phyloP scores from a whole-genome alignment of 805 yeast genomes.

The Schwanniomyces sp. region DNA sequence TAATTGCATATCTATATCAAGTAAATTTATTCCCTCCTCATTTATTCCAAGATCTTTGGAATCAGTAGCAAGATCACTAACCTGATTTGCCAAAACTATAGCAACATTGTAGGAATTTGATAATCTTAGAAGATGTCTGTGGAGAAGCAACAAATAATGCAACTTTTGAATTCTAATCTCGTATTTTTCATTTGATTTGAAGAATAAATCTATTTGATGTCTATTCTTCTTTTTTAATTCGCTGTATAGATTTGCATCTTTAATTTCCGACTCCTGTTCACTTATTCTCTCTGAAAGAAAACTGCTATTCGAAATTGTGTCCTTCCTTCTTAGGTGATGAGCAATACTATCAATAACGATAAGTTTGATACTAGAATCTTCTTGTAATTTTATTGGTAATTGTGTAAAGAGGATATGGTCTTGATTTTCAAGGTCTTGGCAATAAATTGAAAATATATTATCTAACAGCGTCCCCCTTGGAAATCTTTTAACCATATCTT shows the following conservation, averaged over 20 bases:
- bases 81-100: constrained; percentile 75
- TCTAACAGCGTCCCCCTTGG: constrained; percentile 18
- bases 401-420: constrained; percentile 72
- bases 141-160: constrained; percentile 41
- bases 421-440: constrained; percentile 69
- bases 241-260: constrained; percentile 9
- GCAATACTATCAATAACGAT: constrained; percentile 81
- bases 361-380: constrained; percentile 43
- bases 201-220: constrained; percentile 19
- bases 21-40: constrained; percentile 23
- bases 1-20: constrained; percentile 60
- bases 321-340: constrained; percentile 72
- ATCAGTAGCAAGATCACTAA: constrained; percentile 56
- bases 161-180: constrained; percentile 38
- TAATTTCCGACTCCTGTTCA: constrained; percentile 15
- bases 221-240: constrained; percentile 14
- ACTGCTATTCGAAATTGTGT: constrained; percentile 32
- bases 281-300: constrained; percentile 25
- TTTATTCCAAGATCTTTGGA: constrained; percentile 1
- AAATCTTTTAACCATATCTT: constrained; percentile 18
- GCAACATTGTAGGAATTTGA: constrained; percentile 54
- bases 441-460: constrained; percentile 52
- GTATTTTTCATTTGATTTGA: constrained; percentile 20
- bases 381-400: constrained; percentile 51
- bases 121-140: constrained; percentile 47